Conservation (phyloP, 202 grass and related monocot genomes). For the Carex arenaria region DNA sequence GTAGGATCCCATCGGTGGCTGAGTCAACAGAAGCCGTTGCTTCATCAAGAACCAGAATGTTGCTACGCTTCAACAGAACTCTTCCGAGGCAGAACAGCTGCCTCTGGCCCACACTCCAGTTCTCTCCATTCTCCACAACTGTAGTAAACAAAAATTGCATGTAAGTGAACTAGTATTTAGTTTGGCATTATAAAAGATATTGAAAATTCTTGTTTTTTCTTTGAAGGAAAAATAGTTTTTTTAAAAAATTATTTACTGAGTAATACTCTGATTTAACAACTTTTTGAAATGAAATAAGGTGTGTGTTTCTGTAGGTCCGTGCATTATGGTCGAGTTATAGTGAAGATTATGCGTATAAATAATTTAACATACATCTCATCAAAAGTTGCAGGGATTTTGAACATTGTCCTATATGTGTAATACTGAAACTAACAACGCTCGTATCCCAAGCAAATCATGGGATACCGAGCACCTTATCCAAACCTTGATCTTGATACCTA, state of each 20-base stretch:
- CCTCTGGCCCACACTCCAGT: constrained; percentile 92
- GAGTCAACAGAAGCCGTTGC: constrained; percentile 94
- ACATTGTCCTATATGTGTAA: not conserved
- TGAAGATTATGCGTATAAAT: not conserved
- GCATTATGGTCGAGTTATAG: not conserved
- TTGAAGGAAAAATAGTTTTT: not conserved
- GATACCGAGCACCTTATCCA: not conserved
- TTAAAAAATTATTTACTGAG: no score
- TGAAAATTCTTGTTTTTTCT: not conserved
- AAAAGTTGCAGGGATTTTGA: not conserved
- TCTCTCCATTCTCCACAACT: constrained; percentile 98
- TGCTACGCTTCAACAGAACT: constrained; percentile 75
- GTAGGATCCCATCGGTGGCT: constrained; percentile 72
- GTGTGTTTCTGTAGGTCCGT: not conserved
- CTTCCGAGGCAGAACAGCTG: constrained; percentile 94
- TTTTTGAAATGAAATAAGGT: not conserved
- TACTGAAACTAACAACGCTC: not conserved
- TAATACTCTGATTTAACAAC: no score
- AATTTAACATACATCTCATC: not conserved
- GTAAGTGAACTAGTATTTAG: not conserved
- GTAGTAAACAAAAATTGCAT: constrained; percentile 17
- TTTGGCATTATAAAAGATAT: not conserved
- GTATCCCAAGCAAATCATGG: not conserved
- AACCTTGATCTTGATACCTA: not conserved
- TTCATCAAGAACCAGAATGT: constrained; percentile 82